Evolutionary conservation across 129 eudicot genomes (phyloP).

Genomic region (Arctium lappa): DNA sequence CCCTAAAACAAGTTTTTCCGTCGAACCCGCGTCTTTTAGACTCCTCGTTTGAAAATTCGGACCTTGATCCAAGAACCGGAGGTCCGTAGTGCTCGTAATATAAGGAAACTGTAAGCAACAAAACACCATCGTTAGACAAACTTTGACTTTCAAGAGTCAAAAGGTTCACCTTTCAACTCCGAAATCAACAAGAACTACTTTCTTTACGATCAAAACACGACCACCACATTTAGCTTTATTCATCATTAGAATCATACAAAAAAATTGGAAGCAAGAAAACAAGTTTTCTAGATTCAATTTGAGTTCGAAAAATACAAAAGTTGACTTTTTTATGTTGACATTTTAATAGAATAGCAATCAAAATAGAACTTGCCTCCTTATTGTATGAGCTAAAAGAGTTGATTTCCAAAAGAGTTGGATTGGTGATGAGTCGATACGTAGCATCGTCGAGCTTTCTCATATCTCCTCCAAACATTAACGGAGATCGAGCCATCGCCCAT

Average conservation of each 20-base stretch:
- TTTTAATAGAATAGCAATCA: background rate
- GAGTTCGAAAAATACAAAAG: background rate
- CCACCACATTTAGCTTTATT: background rate
- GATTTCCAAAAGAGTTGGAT: conserved; percentile 79
- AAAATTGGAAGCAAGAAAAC: background rate
- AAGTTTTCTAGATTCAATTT: background rate
- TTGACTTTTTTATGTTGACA: background rate
- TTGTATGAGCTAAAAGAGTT: conserved; percentile 87
- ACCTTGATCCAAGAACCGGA: conserved; percentile 7
- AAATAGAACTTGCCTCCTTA: conserved; percentile 54
- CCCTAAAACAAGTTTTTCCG: conserved; percentile 33
- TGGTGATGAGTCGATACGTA: conserved; percentile 69
- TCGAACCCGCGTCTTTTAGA: background rate
- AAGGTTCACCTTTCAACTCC: background rate
- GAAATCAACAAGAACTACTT: background rate
- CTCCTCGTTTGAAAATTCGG: conserved; percentile 23
- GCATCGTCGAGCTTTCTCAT: conserved; percentile 66
- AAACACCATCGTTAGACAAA: background rate
- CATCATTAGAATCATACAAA: background rate
- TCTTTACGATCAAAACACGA: background rate
- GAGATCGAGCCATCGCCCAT: conserved; percentile 98
- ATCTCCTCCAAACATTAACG: conserved; percentile 98
- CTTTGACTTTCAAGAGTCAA: conserved; percentile 13
- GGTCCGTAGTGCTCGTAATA: conserved; percentile 23
- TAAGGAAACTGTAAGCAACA: conserved; percentile 58